Percentiles rank a stretch among this genome's conserved stretches.
Evolutionary conservation across 257 asterid species (phyloP).

Genomic region (Scutellaria minor): DNA sequence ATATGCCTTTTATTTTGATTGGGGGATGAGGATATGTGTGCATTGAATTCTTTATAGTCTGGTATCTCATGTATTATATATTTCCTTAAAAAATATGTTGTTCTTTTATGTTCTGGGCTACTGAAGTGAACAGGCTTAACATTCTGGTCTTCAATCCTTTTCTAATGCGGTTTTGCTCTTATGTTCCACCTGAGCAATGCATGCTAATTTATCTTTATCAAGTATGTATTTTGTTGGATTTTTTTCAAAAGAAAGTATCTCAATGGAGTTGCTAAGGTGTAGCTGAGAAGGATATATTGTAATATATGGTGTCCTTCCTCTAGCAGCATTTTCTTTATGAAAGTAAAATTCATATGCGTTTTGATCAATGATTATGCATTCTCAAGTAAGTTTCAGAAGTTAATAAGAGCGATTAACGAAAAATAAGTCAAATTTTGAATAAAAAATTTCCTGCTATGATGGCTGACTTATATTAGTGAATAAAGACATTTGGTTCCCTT

Average conservation of each 20-base stretch:
- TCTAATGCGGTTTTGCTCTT: neutral
- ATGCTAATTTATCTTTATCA: constrained; percentile 1
- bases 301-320: neutral
- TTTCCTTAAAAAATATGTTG: neutral
- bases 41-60: constrained; percentile 18
- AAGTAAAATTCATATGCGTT: neutral
- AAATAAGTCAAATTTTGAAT: neutral
- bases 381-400: constrained; percentile 8
- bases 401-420: neutral
- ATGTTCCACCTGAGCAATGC: neutral
- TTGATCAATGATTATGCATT: neutral
- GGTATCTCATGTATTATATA: neutral
- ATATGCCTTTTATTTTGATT: neutral
- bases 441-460: neutral
- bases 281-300: neutral
- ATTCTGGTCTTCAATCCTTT: neutral
- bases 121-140: neutral
- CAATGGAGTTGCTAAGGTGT: constrained; percentile 13
- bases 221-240: neutral
- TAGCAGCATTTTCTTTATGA: neutral
- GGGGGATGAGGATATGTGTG: constrained; percentile 9
- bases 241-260: neutral
- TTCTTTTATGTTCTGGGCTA: neutral
- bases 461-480: constrained; percentile 10
- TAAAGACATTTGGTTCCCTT: neutral